Evolutionary conservation across 1,284 basidiomycete genomes (phyloP), one percentile per base, ranked within the genome.

Genomic region (Fistulinella staudtii): DNA sequence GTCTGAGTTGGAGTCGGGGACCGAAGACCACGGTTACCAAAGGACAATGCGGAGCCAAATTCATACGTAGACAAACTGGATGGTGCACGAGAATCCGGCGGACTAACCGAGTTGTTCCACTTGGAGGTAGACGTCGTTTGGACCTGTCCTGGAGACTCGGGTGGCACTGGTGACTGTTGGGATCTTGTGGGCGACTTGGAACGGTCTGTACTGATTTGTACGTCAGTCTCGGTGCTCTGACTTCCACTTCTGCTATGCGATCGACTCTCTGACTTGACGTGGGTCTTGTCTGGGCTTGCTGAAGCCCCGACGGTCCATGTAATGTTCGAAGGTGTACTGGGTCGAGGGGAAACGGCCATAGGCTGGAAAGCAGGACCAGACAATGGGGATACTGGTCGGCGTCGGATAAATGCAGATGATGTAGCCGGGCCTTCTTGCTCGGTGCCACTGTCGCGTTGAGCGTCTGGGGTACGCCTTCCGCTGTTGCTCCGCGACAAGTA

Each of bases 241-340:
- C 83, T 87, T 39, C 73, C 76, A 56, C 74, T 79, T 52, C 79
- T 72, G 51, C 67, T 79, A 52, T 85, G 82, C 8, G 68, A 65
- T 20, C 57, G 58, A 53, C 60, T 66, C 35, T 65, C 66, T 21
- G 63, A 60, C 40, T 62, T 60, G 39, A 52, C 49, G 45, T 60
- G 54, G 41, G 47, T 36, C 38, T 58, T 52, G 49, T 63, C 52
- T 54, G 68, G 43, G 61, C 63, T 68, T 20, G 59, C 44, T 43
- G 60, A 60, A 34, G 70, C 53, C 15, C 50, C 63, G 33, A 64
- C 51, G 30, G 69, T 72, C 79, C 85, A 88, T 17, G 79, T 77
- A 41, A 87, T 74, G 56, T 82, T 85, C 2, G 85, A 88, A 27
- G 85, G 85, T 4, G 86, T 88, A 42, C 70, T 68, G 28, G 85